A percentile compares a stretch with the other conserved stretches of the same genome.
phyloP scores from a whole-genome alignment of 2,329 filamentous ascomycete genomes.

The Boeremia exigua region DNA sequence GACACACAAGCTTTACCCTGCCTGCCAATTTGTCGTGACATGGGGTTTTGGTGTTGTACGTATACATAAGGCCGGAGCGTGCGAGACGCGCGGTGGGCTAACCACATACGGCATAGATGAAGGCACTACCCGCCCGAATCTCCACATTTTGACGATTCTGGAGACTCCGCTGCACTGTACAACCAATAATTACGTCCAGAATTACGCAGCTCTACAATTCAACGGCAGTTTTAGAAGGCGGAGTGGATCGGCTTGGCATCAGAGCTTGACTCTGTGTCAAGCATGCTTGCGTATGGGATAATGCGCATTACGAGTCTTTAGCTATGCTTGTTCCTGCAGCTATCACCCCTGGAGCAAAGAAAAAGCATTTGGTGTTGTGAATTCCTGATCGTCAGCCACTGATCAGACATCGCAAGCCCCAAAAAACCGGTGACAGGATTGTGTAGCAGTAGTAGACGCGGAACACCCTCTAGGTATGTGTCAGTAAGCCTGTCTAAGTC shows the following conservation, averaged over 20 bases:
- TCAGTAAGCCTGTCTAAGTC: no score
- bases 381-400: neutral
- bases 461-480: no score
- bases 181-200: neutral
- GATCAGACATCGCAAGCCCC: neutral
- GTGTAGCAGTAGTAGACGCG: neutral
- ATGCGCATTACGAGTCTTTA: constrained; percentile 8
- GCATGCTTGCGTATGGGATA: constrained; percentile 18
- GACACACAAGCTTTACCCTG: neutral
- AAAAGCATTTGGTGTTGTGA: neutral
- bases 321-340: neutral
- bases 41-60: constrained; percentile 10
- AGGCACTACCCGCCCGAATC: constrained; percentile 3
- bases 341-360: neutral
- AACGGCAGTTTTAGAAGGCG: constrained; percentile 6
- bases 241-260: constrained; percentile 11
- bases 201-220: constrained; percentile 2
- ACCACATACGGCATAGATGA: constrained; percentile 4
- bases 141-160: neutral
- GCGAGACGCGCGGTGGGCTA: neutral
- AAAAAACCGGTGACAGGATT: neutral
- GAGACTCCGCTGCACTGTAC: neutral
- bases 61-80: neutral
- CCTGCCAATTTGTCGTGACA: neutral
- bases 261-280: constrained; percentile 8